phyloP scores from a whole-genome alignment of 768 basidiomycete genomes.

The Trametes maxima region DNA sequence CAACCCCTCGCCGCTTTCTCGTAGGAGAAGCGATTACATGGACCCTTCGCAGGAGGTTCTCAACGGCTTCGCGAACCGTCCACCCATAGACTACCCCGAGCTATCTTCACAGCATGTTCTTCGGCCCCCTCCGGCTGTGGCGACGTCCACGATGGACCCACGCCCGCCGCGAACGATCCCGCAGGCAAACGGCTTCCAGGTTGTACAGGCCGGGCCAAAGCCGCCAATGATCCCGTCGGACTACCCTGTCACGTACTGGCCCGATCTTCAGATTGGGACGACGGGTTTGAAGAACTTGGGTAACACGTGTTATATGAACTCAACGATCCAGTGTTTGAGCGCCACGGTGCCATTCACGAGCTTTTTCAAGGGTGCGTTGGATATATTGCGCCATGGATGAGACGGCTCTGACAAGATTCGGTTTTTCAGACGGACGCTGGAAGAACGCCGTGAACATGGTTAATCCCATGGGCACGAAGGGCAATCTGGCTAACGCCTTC shows the following conservation, averaged over 20 bases:
- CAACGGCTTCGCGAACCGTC: slow-evolving; percentile 47
- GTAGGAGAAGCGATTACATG: slow-evolving; percentile 75
- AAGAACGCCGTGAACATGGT: slow-evolving; percentile 79
- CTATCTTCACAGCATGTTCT: slow-evolving; percentile 61
- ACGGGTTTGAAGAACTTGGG: slow-evolving; percentile 92
- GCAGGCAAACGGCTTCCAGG: slow-evolving; percentile 40
- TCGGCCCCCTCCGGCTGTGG: slow-evolving; percentile 80
- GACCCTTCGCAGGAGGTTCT: slow-evolving; percentile 75
- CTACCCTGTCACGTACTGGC: slow-evolving; percentile 85
- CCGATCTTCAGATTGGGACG: slow-evolving; percentile 74
- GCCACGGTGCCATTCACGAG: slow-evolving; percentile 92
- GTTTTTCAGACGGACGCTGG: slow-evolving; percentile 70
- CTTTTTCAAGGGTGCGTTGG: slow-evolving; percentile 80
- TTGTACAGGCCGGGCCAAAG: slow-evolving; percentile 43
- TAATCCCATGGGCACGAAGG: slow-evolving; percentile 89
- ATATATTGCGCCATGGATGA: slow-evolving; percentile 26
- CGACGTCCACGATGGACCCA: slow-evolving; percentile 66
- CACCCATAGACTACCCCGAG: slow-evolving; percentile 81
- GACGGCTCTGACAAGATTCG: neutral
- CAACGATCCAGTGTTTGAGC: slow-evolving; percentile 94
- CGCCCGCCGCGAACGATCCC: slow-evolving; percentile 50
- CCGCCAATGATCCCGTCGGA: slow-evolving; percentile 72
- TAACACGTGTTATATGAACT: slow-evolving; percentile 99
- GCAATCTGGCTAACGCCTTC: slow-evolving; percentile 78
- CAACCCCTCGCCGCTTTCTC: slow-evolving; percentile 72